A percentile compares a stretch with the other conserved stretches of the same genome.
Conservation (phyloP, 1,284 basidiomycete species). For the Moniliella sp. region DNA sequence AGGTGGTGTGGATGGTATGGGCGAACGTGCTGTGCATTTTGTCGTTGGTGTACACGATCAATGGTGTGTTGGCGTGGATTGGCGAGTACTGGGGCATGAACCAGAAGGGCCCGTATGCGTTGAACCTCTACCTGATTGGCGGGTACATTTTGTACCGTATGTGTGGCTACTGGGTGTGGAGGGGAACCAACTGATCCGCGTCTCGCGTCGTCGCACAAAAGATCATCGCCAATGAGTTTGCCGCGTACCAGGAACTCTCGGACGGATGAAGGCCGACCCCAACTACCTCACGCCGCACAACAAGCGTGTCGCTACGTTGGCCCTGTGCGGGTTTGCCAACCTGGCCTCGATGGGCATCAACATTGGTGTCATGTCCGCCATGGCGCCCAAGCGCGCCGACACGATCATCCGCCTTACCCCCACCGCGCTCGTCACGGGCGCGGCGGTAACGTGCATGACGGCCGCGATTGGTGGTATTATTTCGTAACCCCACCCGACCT, state of each 20-base stretch:
- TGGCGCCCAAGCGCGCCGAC: conserved; percentile 54
- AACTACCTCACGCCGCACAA: conserved; percentile 43
- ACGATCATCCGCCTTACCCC: conserved; percentile 50
- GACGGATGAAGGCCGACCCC: conserved; percentile 35
- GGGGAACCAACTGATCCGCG: too few relatives aligned
- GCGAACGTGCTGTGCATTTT: conserved; percentile 53
- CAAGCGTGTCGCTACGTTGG: conserved; percentile 54
- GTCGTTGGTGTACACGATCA: conserved; percentile 54
- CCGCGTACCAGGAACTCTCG: conserved; percentile 44
- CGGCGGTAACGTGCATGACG: conserved; percentile 35
- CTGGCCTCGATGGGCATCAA: conserved; percentile 57
- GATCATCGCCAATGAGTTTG: conserved; percentile 52
- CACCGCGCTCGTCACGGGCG: conserved; percentile 40
- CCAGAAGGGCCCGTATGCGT: conserved; percentile 30
- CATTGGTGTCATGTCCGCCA: conserved; percentile 61
- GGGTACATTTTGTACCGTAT: conserved; percentile 67
- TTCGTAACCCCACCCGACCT: too few relatives aligned
- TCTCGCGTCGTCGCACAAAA: too few relatives aligned
- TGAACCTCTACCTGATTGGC: conserved; percentile 63
- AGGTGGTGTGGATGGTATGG: conserved; percentile 60
- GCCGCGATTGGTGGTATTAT: conserved; percentile 35
- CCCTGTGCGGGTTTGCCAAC: conserved; percentile 75
- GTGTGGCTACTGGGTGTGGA: too few relatives aligned
- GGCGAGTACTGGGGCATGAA: conserved; percentile 65
- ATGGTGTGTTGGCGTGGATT: conserved; percentile 70